Conservation (phyloP, 176 grass and related monocot genomes). For the Aegilops sharonensis region DNA sequence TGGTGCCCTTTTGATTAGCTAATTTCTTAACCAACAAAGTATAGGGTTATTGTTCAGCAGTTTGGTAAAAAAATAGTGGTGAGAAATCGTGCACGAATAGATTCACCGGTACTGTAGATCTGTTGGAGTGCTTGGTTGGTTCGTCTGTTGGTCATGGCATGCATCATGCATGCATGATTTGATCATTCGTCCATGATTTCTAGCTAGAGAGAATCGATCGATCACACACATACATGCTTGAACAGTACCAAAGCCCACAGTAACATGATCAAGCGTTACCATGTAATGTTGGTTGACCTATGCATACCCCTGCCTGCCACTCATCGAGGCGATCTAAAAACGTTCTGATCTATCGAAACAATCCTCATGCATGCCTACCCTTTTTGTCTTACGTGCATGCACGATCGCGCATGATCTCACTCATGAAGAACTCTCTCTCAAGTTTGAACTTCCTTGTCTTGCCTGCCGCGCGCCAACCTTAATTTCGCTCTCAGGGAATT, state of each 20-base stretch:
- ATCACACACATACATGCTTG: not conserved
- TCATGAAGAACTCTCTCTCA: not conserved
- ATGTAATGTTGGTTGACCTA: not conserved
- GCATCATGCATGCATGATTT: not conserved
- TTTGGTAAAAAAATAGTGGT: not conserved
- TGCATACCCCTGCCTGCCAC: not conserved
- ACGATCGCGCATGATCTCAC: not conserved
- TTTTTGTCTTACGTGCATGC: not conserved
- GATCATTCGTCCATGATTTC: not conserved
- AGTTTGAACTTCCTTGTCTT: not conserved
- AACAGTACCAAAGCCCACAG: not conserved
- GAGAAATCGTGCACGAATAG: not conserved
- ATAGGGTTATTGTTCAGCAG: not conserved
- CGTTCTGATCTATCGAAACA: not conserved
- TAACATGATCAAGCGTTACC: not conserved
- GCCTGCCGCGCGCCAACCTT: not conserved
- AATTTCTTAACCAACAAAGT: not conserved
- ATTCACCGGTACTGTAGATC: not conserved
- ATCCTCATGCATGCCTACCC: not conserved
- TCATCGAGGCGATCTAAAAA: not conserved
- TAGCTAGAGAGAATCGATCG: not conserved
- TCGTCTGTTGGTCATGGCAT: not conserved
- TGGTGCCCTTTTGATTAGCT: not conserved
- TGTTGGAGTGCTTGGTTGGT: not conserved
- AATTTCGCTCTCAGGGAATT: not conserved